Base-by-base conservation (phyloP, 352 stramenopile species). In the Lagenidium giganteum region DNA sequence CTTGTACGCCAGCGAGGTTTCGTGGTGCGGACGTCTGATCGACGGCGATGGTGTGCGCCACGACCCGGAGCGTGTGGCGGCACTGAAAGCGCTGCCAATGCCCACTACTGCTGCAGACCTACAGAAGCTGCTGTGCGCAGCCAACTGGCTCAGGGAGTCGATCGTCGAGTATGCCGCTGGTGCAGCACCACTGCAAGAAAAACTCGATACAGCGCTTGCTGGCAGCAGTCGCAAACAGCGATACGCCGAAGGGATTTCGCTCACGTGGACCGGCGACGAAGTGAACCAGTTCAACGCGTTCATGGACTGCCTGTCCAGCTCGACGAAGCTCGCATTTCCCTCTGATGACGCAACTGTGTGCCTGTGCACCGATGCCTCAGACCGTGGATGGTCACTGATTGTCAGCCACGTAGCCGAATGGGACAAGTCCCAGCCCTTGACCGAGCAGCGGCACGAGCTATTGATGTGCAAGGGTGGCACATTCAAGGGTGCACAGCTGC, bases 41-140 rank as follows among this genome's bases (percentile, higher is more conserved):
- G n/a, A 39, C 6, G 26, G 34, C 1, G 9, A 18, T 3, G 34
- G 45, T 20, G 22, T 53, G 1, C 9, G 26, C 5, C 35, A 53
- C 22, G 39, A 31, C 12, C 45, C 45, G 4, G 26, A 33, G 9
- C 45, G 35, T 14, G 17, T 53, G 4, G 13, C 38, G 12, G 37
- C 30, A 4, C 34, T 52, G 32, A 5, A 5, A 2, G 30, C 1
- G 1, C 1, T 52, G 34, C 21, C 32, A 28, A 6, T 25, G 14
- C 44, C 44, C 1, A 29, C 24, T 5, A 52, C 32, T 1, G 42
- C 28, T 25, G 30, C 5, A 11, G 31, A 43, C 5, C 18, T 51
- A 26, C 33, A 51, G 44, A n/a, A 44, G 44, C 44, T 52, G 35
- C 16, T 44, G 2, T 52, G 44, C 22, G 44, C 34, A 1, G 16